Evolutionary conservation across 352 stramenopile species (phyloP), one percentile per base, ranked within the genome.

Genomic region (Blastocystis sp.): DNA sequence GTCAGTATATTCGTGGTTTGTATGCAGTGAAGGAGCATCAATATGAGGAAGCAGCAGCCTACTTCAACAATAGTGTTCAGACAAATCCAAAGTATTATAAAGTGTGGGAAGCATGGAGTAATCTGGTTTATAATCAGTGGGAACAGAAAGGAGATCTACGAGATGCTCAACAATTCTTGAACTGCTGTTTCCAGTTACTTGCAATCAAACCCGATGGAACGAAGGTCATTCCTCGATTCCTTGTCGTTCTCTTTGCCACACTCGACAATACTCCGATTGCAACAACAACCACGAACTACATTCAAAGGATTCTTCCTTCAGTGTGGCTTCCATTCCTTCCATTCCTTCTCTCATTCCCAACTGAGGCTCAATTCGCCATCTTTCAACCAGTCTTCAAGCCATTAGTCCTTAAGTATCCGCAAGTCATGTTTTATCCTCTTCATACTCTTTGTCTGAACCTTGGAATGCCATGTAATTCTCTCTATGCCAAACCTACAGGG

Each of bases 361-460:
- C 69, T 9, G 69, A 80, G 43, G 29, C 69, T 24, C 69, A 80
- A 37, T 21, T 80, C 11, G 29, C 12, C n/a, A 46, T 80, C 19
- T 43, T 80, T 16, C 16, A 63, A 9, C 5, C 7, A 6, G 69
- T 80, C 46, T 12, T 63, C 24, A 19, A 35, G 0, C 24, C 32
- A 14, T 24, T 80, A 12, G 27, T 80, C 19, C 16, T 29, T 21
- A 56, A 80, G 69, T 80, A 59, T 52, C 42, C 69, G 43, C 69
- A 80, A 52, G 43, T 80, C 24, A 21, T 58, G 46, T 80, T 80
- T 52, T 80, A 63, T 37, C 69, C 69, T 29, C 51, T 80, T 14
- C 46, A 63, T 27, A 61, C 69, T 29, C 69, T 80, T 12, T 58
- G 35, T 35, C 69, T 59, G 35, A 49, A 46, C 4, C 42, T 80